These are phyloP conservation scores for Eimeria acervulina DNA, from an alignment of 169 alveolate species.

Conservation along the genomic window DNA sequence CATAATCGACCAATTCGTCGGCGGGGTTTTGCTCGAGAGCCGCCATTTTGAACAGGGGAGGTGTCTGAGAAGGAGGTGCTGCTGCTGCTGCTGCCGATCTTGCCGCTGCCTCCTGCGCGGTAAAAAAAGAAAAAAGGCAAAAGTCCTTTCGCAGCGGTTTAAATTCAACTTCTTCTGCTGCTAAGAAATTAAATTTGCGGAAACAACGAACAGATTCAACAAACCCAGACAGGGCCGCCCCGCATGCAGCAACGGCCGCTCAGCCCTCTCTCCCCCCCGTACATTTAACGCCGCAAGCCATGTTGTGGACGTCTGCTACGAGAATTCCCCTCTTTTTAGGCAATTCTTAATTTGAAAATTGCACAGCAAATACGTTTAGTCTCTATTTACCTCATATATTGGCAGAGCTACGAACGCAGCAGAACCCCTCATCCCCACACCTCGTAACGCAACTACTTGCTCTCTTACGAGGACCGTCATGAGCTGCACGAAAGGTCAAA, in stretches of 20 bases:
- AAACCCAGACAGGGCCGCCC: slow-evolving; percentile 40
- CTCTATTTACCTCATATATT: neutral
- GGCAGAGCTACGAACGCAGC: neutral
- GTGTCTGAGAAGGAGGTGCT: slow-evolving; percentile 55
- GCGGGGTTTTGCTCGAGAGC: slow-evolving; percentile 85
- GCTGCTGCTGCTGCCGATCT: slow-evolving; percentile 41
- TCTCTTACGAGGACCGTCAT: neutral
- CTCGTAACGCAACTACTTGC: neutral
- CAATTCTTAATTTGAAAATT: neutral
- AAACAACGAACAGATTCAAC: neutral
- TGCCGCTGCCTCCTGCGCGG: slow-evolving; percentile 26
- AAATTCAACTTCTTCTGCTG: slow-evolving; percentile 30
- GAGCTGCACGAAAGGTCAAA: neutral
- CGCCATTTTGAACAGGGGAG: slow-evolving; percentile 80
- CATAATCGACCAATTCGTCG: slow-evolving; percentile 85
- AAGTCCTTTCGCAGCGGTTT: slow-evolving; percentile 42
- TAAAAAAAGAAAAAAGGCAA: neutral
- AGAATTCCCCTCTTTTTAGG: neutral
- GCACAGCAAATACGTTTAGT: neutral
- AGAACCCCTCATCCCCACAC: slow-evolving; percentile 14
- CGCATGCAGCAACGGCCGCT: slow-evolving; percentile 53
- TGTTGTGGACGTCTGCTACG: neutral
- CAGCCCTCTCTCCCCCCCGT: slow-evolving; percentile 3
- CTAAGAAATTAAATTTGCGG: neutral
- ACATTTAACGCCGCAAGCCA: neutral